phyloP scores from a whole-genome alignment of 805 yeast species.

The Saccharomycopsis synnaedendra region DNA sequence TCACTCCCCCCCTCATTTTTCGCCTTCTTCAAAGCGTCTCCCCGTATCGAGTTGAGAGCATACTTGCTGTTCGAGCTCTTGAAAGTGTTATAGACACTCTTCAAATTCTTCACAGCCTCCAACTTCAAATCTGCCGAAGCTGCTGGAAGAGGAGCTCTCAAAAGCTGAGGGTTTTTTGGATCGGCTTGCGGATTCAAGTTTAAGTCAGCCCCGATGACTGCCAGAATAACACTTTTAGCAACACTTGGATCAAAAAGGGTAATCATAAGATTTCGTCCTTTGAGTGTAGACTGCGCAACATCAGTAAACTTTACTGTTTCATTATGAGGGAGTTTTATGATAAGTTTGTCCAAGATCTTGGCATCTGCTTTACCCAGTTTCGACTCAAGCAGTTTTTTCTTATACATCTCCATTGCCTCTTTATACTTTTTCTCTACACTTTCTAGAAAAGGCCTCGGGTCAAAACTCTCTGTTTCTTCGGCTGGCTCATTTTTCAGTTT shows the following conservation, averaged over 20 bases:
- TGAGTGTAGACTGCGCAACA: slow-evolving; percentile 59
- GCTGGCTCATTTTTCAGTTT: neutral
- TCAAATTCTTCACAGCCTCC: slow-evolving; percentile 47
- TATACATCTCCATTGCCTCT: slow-evolving; percentile 38
- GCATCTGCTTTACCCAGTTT: slow-evolving; percentile 66
- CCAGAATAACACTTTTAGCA: slow-evolving; percentile 55
- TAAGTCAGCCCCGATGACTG: slow-evolving; percentile 56
- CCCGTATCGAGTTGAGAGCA: slow-evolving; percentile 48
- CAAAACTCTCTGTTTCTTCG: slow-evolving; percentile 11
- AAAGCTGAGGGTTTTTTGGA: slow-evolving; percentile 56
- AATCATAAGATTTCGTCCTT: slow-evolving; percentile 51
- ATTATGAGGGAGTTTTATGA: slow-evolving; percentile 37
- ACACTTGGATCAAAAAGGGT: slow-evolving; percentile 81
- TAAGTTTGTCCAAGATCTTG: slow-evolving; percentile 47
- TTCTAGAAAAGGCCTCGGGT: slow-evolving; percentile 17
- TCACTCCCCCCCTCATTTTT: slow-evolving; percentile 43
- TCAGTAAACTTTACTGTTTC: slow-evolving; percentile 39
- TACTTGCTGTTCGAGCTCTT: slow-evolving; percentile 35
- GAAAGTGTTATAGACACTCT: slow-evolving; percentile 53
- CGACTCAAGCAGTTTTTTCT: slow-evolving; percentile 45
- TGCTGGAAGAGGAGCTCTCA: slow-evolving; percentile 67
- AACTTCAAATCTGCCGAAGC: slow-evolving; percentile 55
- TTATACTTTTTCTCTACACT: slow-evolving; percentile 34
- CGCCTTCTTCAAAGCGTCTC: slow-evolving; percentile 42
- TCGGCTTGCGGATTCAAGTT: slow-evolving; percentile 76